phyloP scores from a whole-genome alignment of 352 stramenopile species.

The Blastocystis hominis region DNA sequence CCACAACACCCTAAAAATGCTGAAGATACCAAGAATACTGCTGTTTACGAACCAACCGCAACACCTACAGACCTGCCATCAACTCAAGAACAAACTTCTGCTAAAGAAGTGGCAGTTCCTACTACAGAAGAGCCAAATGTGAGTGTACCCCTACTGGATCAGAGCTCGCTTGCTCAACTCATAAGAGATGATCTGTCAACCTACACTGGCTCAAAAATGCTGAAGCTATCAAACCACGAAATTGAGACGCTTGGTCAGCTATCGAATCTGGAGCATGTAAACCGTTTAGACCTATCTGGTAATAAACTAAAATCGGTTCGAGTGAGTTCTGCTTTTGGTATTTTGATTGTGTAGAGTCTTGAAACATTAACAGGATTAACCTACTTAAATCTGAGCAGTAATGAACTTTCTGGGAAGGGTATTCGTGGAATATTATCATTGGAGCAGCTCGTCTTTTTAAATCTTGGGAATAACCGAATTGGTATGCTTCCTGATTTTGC shows the following conservation, averaged over 20 bases:
- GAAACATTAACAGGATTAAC: constrained; percentile 4
- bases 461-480: constrained; percentile 51
- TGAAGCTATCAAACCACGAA: constrained; percentile 24
- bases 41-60: neutral
- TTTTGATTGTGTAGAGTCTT: neutral
- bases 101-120: too few species aligned
- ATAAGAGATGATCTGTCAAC: neutral
- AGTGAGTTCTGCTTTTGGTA: neutral
- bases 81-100: too few species aligned
- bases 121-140: too few species aligned
- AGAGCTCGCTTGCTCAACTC: neutral
- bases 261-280: neutral
- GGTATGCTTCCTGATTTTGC: constrained; percentile 30
- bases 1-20: neutral
- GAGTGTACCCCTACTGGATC: neutral
- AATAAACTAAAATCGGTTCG: constrained; percentile 48
- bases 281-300: constrained; percentile 34
- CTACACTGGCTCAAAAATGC: constrained; percentile 34
- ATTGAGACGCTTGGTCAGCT: neutral
- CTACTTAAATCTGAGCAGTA: constrained; percentile 29
- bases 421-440: constrained; percentile 46
- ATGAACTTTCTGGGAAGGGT: constrained; percentile 32
- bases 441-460: constrained; percentile 45
- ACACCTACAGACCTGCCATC: too few species aligned
- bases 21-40: constrained; percentile 1